These are phyloP conservation scores for Ganoderma boninense DNA, from an alignment of 1,284 basidiomycete genomes.

Conservation along the genomic window DNA sequence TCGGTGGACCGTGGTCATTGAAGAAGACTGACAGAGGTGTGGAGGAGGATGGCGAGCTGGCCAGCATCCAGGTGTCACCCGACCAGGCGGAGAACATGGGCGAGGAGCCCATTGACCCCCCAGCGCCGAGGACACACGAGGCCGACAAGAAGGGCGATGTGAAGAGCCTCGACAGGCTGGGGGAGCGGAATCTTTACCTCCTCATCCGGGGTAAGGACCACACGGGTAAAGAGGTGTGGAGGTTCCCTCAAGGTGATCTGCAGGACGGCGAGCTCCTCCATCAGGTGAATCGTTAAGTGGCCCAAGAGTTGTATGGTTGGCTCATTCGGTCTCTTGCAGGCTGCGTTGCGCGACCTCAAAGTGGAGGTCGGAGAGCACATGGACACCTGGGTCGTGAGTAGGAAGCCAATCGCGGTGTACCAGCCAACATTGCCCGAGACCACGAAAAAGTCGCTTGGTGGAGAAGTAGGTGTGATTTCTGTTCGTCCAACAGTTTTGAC, in stretches of 20 bases:
- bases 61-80: slow-evolving; percentile 53
- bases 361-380: slow-evolving; percentile 76
- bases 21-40: slow-evolving; percentile 40
- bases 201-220: slow-evolving; percentile 67
- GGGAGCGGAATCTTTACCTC: slow-evolving; percentile 89
- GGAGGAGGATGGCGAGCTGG: slow-evolving; percentile 45
- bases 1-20: slow-evolving; percentile 53
- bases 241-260: slow-evolving; percentile 79
- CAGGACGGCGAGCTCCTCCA: slow-evolving; percentile 74
- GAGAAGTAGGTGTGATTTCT: slow-evolving; percentile 32
- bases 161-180: slow-evolving; percentile 82
- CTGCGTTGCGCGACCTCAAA: slow-evolving; percentile 72
- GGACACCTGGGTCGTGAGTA: slow-evolving; percentile 85
- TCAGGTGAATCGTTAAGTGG: slow-evolving; percentile 53
- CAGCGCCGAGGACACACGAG: slow-evolving; percentile 59
- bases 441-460: slow-evolving; percentile 26
- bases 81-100: slow-evolving; percentile 53
- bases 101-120: slow-evolving; percentile 56
- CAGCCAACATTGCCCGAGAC: slow-evolving; percentile 50
- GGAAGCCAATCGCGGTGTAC: slow-evolving; percentile 76
- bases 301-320: no score
- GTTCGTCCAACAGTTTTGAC: not conserved
- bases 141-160: slow-evolving; percentile 71
- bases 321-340: slow-evolving; percentile 47
- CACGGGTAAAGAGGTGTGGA: slow-evolving; percentile 70